These are phyloP conservation scores for Miamiensis avidus DNA, from an alignment of 169 alveolate genomes.

Conservation along the genomic window DNA sequence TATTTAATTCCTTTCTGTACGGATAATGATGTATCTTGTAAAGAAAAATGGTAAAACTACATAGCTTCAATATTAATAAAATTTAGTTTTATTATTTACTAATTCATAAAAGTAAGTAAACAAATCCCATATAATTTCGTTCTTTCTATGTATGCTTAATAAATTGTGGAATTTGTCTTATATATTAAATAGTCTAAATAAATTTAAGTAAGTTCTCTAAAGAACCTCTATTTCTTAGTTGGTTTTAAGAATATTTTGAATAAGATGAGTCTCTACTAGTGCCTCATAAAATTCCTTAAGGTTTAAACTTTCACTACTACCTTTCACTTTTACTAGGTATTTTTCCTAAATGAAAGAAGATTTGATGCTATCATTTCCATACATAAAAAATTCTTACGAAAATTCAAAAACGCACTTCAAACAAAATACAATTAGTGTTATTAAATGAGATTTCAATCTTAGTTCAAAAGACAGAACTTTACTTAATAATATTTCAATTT, in stretches of 20 bases:
- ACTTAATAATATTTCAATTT: slow-evolving; percentile 4
- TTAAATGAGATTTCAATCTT: slow-evolving; percentile 2
- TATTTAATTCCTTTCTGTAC: slow-evolving; percentile 14
- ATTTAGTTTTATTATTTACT: background rate
- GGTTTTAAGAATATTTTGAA: background rate
- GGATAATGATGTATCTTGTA: background rate
- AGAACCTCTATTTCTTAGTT: slow-evolving; percentile 15
- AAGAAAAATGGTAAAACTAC: no score
- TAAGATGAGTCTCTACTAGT: slow-evolving; percentile 5
- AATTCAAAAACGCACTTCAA: background rate
- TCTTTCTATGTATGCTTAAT: background rate
- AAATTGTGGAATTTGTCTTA: background rate
- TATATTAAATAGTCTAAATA: background rate
- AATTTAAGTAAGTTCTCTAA: background rate
- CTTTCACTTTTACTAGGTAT: slow-evolving; percentile 4
- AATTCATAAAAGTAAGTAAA: background rate
- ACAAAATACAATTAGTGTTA: slow-evolving; percentile 7
- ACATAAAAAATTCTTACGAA: background rate
- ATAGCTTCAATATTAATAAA: background rate
- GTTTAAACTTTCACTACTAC: background rate
- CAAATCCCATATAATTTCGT: slow-evolving; percentile 15
- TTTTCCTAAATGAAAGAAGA: slow-evolving; percentile 5
- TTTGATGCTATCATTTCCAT: background rate
- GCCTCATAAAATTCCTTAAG: background rate
- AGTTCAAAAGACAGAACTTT: slow-evolving; percentile 15